These are phyloP conservation scores for Clavispora asparagi DNA, from an alignment of 805 yeast genomes.

Conservation along the genomic window DNA sequence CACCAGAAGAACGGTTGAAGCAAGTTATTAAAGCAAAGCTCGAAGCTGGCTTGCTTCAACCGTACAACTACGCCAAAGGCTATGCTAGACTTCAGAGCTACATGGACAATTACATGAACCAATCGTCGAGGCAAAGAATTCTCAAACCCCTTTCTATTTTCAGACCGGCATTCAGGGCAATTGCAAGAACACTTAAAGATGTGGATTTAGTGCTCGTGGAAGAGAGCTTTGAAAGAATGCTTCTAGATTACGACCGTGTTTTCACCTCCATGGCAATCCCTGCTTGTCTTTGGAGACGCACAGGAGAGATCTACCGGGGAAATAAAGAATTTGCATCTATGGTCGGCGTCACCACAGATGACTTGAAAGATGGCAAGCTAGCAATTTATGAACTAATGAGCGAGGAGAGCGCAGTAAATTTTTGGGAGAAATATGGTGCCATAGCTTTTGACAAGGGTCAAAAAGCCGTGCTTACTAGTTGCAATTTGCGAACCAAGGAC, in stretches of 20 bases:
- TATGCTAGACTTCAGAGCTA: constrained; percentile 84
- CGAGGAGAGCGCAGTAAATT: constrained; percentile 92
- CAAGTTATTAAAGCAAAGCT: constrained; percentile 92
- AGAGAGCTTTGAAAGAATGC: constrained; percentile 90
- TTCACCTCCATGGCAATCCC: constrained; percentile 98
- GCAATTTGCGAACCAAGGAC: constrained; percentile 78
- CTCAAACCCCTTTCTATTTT: constrained; percentile 79
- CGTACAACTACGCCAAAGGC: constrained; percentile 91
- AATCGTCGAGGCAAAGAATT: constrained; percentile 76
- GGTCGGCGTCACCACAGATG: constrained; percentile 87
- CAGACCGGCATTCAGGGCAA: constrained; percentile 89
- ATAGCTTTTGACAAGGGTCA: constrained; percentile 95
- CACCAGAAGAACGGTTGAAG: constrained; percentile 89
- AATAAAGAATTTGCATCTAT: constrained; percentile 93
- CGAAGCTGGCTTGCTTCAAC: constrained; percentile 88
- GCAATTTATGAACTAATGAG: constrained; percentile 93
- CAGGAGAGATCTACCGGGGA: constrained; percentile 93
- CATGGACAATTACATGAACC: constrained; percentile 90
- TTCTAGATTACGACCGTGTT: constrained; percentile 88
- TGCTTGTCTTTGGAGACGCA: constrained; percentile 94
- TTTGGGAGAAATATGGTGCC: constrained; percentile 96
- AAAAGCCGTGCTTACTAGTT: constrained; percentile 89
- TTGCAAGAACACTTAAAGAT: constrained; percentile 84
- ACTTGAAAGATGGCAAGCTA: constrained; percentile 82
- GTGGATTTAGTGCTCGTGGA: constrained; percentile 89